A percentile compares a stretch with the other conserved stretches of the same genome.
Evolutionary conservation across 164 flowering plant species (phyloP).

Genomic region (Paratinospora sagittata): DNA sequence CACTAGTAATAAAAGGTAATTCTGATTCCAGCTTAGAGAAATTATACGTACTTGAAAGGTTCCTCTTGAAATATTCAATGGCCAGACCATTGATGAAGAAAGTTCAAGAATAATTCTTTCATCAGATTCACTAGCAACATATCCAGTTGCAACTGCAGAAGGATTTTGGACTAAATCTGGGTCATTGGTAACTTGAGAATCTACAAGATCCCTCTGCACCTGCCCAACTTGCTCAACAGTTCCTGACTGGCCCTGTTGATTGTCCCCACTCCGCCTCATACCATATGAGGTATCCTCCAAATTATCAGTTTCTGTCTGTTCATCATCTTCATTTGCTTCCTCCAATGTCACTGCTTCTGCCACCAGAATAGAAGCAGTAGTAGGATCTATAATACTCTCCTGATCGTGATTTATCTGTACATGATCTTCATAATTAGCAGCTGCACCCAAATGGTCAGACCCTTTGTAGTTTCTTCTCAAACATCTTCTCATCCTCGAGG

Average conservation of each 20-base stretch:
- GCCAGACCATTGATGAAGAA: conserved; percentile 85
- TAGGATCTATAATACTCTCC: conserved; percentile 35
- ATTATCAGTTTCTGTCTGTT: conserved; percentile 43
- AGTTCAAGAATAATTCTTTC: conserved; percentile 94
- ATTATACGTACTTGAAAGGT: conserved; percentile 77
- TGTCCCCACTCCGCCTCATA: conserved; percentile 33
- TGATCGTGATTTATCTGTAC: conserved; percentile 27
- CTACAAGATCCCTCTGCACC: conserved; percentile 28
- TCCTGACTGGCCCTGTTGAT: conserved; percentile 32
- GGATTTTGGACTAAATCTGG: conserved; percentile 37
- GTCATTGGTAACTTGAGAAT: conserved; percentile 34
- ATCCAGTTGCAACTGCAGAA: conserved; percentile 66
- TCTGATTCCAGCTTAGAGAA: not conserved
- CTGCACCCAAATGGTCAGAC: conserved; percentile 83
- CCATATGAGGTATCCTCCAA: conserved; percentile 27
- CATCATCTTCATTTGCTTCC: conserved; percentile 63
- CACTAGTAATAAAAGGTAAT: not conserved
- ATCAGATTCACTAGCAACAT: conserved; percentile 84
- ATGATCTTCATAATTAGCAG: conserved; percentile 77
- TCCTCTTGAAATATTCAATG: conserved; percentile 68
- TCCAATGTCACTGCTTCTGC: conserved; percentile 83
- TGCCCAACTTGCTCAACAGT: conserved; percentile 33
- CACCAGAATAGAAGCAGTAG: conserved; percentile 60
- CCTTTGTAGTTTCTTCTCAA: conserved; percentile 77
- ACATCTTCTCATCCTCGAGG: conserved; percentile 84